Evolutionary conservation across 495 filamentous ascomycete genomes (phyloP).

Genomic region (Pseudotulostoma volvatum): DNA sequence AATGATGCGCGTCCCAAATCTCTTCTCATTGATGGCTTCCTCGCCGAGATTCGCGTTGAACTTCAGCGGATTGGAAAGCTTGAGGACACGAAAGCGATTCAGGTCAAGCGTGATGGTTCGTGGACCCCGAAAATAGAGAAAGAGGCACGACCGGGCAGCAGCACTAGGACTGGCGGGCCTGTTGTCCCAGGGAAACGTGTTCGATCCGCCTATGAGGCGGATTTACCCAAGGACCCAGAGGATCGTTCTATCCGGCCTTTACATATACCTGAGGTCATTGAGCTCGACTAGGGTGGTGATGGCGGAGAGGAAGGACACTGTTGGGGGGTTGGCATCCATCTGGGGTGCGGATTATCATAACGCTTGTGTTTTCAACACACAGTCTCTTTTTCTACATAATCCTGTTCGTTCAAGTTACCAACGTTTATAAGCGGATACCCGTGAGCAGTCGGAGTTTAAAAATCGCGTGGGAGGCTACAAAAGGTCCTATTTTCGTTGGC

Average conservation of each 20-base stretch:
- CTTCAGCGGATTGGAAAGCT: conserved; percentile 25
- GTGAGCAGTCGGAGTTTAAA: no score
- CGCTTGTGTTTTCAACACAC: no score
- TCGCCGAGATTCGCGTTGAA: conserved; percentile 37
- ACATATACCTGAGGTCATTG: conserved; percentile 14
- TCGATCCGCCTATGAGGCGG: conserved; percentile 1
- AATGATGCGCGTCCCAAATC: conserved; percentile 54
- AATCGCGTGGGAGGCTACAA: no score
- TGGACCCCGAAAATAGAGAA: conserved; percentile 30
- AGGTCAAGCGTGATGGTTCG: conserved; percentile 38
- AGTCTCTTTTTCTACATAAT: no score
- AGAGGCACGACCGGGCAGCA: conserved; percentile 5
- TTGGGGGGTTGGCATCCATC: no score
- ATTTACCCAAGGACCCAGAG: conserved; percentile 3
- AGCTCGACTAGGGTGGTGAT: conserved; percentile 15
- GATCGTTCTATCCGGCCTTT: neutral
- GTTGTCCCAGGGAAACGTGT: neutral
- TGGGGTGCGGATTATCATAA: no score
- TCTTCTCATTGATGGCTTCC: conserved; percentile 53
- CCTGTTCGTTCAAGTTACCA: no score
- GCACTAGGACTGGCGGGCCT: neutral
- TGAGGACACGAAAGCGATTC: conserved; percentile 37
- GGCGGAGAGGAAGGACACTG: no score
- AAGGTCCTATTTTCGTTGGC: no score
- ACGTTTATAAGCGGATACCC: no score